phyloP scores from a whole-genome alignment of 805 yeast genomes.

The Jamesozyma rosinii region DNA sequence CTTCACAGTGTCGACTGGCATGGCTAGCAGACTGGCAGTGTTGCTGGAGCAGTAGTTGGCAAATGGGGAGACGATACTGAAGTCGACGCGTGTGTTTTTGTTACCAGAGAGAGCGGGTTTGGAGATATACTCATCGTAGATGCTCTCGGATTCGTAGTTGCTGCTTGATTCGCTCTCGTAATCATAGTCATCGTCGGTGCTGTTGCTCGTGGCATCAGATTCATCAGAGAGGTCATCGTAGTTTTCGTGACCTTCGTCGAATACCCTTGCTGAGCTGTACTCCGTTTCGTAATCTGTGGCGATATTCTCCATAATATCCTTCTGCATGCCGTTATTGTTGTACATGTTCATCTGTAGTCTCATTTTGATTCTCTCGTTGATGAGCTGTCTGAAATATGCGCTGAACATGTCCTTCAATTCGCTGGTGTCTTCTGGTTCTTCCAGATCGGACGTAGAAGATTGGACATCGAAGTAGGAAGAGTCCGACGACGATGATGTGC shows the following conservation, averaged over 20 bases:
- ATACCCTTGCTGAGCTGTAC: conserved; percentile 1
- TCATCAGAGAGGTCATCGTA: conserved; percentile 1
- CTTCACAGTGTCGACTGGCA: conserved; percentile 13
- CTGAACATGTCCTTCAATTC: conserved; percentile 11
- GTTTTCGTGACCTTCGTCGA: conserved; percentile 4
- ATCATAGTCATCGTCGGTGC: conserved; percentile 1
- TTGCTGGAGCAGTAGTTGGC: conserved; percentile 2
- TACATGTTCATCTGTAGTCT: conserved; percentile 22
- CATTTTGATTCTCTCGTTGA: conserved; percentile 21
- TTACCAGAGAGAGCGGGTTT: background rate
- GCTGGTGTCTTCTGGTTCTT: background rate
- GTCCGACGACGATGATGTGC: background rate
- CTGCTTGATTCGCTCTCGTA: conserved; percentile 1
- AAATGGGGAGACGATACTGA: conserved; percentile 9
- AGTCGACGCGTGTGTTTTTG: background rate
- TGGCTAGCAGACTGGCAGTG: conserved; percentile 14
- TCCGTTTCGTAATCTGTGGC: conserved; percentile 4
- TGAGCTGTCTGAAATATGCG: conserved; percentile 19
- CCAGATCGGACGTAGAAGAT: conserved; percentile 9
- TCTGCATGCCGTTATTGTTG: conserved; percentile 12
- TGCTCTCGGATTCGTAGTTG: conserved; percentile 4
- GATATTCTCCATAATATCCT: conserved; percentile 3
- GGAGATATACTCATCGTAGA: conserved; percentile 1
- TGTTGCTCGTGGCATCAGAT: background rate
- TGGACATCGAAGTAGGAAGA: conserved; percentile 7